phyloP scores from a whole-genome alignment of 2,329 filamentous ascomycete species.

The Nannizzia gypsea region DNA sequence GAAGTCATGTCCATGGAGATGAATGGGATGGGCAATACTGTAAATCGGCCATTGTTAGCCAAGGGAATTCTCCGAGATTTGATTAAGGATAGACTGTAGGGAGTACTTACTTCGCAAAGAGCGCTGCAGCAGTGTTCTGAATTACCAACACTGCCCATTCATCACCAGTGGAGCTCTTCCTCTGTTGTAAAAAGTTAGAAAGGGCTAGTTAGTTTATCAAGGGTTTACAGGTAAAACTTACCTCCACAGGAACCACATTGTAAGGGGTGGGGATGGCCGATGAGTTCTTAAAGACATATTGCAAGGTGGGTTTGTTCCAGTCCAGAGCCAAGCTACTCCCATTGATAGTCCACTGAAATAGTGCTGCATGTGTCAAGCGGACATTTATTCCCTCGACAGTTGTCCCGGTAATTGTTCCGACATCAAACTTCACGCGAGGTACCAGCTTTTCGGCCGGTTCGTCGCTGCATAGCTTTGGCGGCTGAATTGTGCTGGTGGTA shows the following conservation, averaged over 20 bases:
- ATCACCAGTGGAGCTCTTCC: not conserved
- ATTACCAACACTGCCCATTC: not conserved
- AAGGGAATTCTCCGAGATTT: not conserved
- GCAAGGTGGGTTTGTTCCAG: not conserved
- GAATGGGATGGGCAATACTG: constrained; percentile 28
- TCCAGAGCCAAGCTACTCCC: not conserved
- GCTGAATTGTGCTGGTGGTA: constrained; percentile 8
- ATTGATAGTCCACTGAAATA: not conserved
- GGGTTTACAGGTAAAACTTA: not conserved
- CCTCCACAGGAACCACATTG: not conserved
- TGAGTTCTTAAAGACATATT: not conserved
- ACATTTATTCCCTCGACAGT: not conserved
- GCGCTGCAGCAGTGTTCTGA: not conserved
- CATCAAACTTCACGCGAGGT: not conserved
- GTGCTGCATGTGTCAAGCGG: not conserved
- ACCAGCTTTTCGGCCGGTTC: constrained; percentile 9
- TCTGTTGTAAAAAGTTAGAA: not conserved
- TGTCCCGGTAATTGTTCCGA: not conserved
- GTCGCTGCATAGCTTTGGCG: constrained; percentile 17
- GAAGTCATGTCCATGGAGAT: constrained; percentile 61
- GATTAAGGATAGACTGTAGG: not conserved
- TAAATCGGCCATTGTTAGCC: not conserved
- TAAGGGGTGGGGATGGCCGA: not conserved
- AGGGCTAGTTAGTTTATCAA: not conserved
- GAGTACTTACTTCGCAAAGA: not conserved